Percentiles rank a stretch among this genome's conserved stretches.
phyloP scores from a whole-genome alignment of 1,284 basidiomycete genomes.

The Fomitopsis pinicola region DNA sequence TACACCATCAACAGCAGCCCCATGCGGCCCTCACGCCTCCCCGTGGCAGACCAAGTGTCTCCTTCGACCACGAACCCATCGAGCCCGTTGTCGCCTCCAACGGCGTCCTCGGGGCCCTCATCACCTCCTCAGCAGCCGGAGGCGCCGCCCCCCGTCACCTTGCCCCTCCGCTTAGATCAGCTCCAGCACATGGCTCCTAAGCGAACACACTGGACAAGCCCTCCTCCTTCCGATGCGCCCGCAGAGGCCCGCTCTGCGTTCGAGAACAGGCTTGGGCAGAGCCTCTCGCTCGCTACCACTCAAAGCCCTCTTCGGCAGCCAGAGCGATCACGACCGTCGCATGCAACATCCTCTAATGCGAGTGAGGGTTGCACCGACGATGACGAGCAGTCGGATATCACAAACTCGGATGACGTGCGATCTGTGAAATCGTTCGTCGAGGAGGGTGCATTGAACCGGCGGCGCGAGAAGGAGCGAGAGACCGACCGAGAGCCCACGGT shows the following conservation, averaged over 20 bases:
- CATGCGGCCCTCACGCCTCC: slow-evolving; percentile 43
- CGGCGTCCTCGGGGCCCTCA: slow-evolving; percentile 23
- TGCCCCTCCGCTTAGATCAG: slow-evolving; percentile 34
- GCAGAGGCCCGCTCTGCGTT: slow-evolving; percentile 61
- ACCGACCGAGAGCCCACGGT: slow-evolving; percentile 9
- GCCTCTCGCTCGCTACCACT: slow-evolving; percentile 65
- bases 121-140: not conserved
- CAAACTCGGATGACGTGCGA: slow-evolving; percentile 60
- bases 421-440: slow-evolving; percentile 62
- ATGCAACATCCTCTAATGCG: slow-evolving; percentile 51
- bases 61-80: slow-evolving; percentile 28
- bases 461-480: slow-evolving; percentile 16
- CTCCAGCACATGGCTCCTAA: slow-evolving; percentile 74
- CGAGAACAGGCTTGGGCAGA: slow-evolving; percentile 58
- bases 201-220: slow-evolving; percentile 75
- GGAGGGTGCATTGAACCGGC: slow-evolving; percentile 24
- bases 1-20: slow-evolving; percentile 62
- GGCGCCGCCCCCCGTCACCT: slow-evolving; percentile 14
- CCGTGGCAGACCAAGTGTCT: slow-evolving; percentile 40
- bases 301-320: slow-evolving; percentile 50
- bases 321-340: slow-evolving; percentile 28
- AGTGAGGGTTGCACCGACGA: slow-evolving; percentile 64
- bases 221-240: slow-evolving; percentile 73
- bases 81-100: slow-evolving; percentile 12
- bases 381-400: slow-evolving; percentile 50